Conservation (phyloP, 306 rosid genomes). For the Vicia sativa region DNA sequence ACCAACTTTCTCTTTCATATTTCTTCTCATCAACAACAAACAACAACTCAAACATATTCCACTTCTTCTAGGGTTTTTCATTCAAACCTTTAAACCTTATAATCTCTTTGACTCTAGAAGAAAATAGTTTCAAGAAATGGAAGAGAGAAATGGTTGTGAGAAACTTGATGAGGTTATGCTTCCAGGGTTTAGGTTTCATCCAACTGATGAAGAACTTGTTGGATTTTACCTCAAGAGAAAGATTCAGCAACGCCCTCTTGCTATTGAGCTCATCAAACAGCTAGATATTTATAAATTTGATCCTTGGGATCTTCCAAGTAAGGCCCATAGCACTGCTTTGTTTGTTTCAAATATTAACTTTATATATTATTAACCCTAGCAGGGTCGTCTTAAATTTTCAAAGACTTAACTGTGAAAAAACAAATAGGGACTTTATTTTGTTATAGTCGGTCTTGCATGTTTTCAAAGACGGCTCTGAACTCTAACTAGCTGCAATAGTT, state of each 20-base stretch:
- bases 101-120: not conserved
- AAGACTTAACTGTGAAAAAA: too few relatives aligned
- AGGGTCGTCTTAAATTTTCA: too few relatives aligned
- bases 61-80: slow-evolving; percentile 39
- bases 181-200: slow-evolving; percentile 97
- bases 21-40: slow-evolving; percentile 15
- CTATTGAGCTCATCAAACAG: slow-evolving; percentile 87
- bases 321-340: slow-evolving; percentile 22
- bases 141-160: slow-evolving; percentile 50
- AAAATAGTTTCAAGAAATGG: slow-evolving; percentile 39
- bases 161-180: slow-evolving; percentile 77
- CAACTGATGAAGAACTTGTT: slow-evolving; percentile 96
- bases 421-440: too few relatives aligned
- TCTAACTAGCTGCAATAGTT: not conserved
- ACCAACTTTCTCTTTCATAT: slow-evolving; percentile 35
- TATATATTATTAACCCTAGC: too few relatives aligned
- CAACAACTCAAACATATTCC: slow-evolving; percentile 11
- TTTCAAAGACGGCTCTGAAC: too few relatives aligned
- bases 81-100: slow-evolving; percentile 1
- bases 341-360: not conserved
- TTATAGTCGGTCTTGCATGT: too few relatives aligned
- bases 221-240: slow-evolving; percentile 89
- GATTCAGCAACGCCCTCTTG: slow-evolving; percentile 74
- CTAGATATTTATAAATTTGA: slow-evolving; percentile 90
- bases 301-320: slow-evolving; percentile 99